Percentiles rank a stretch among this genome's conserved stretches.
Evolutionary conservation across 2,329 filamentous ascomycete species (phyloP).

Genomic region (Aspergillus unguis): DNA sequence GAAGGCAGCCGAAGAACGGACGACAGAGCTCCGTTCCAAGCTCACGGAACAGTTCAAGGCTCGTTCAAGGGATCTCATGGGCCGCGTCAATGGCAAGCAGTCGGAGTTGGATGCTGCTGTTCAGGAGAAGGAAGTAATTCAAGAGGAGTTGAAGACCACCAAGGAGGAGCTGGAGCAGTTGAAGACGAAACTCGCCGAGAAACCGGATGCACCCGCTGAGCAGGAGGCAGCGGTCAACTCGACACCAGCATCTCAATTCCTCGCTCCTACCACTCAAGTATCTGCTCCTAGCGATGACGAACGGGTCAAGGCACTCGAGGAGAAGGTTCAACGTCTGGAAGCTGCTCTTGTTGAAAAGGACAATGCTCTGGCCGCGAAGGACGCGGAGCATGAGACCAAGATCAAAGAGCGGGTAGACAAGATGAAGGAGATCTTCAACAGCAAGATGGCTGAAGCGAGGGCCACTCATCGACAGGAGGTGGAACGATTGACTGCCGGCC

Average conservation of each 20-base stretch:
- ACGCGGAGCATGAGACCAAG: slow-evolving; percentile 49
- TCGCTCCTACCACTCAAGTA: slow-evolving; percentile 23
- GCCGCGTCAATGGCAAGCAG: slow-evolving; percentile 56
- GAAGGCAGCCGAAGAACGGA: slow-evolving; percentile 45
- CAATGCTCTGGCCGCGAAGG: slow-evolving; percentile 43
- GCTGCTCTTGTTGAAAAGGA: slow-evolving; percentile 53
- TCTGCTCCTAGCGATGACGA: slow-evolving; percentile 45
- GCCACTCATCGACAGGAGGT: slow-evolving; percentile 50
- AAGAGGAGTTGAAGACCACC: slow-evolving; percentile 63
- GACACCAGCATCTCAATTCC: slow-evolving; percentile 32
- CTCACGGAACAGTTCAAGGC: slow-evolving; percentile 53
- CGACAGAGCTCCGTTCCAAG: slow-evolving; percentile 48
- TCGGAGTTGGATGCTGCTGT: slow-evolving; percentile 45
- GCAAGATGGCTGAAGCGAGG: slow-evolving; percentile 60
- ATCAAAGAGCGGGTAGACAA: slow-evolving; percentile 52
- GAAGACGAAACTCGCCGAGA: slow-evolving; percentile 53
- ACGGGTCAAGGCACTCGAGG: slow-evolving; percentile 60
- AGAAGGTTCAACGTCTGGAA: slow-evolving; percentile 54
- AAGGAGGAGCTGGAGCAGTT: slow-evolving; percentile 54
- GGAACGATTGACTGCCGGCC: slow-evolving; percentile 46
- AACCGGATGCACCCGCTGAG: slow-evolving; percentile 35
- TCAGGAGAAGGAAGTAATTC: slow-evolving; percentile 66
- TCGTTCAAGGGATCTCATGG: slow-evolving; percentile 61
- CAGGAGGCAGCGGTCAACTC: slow-evolving; percentile 49
- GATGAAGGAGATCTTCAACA: slow-evolving; percentile 66